Percentiles rank a stretch among this genome's conserved stretches.
phyloP scores from a whole-genome alignment of 805 yeast genomes.

The Grigorovia jiainica region DNA sequence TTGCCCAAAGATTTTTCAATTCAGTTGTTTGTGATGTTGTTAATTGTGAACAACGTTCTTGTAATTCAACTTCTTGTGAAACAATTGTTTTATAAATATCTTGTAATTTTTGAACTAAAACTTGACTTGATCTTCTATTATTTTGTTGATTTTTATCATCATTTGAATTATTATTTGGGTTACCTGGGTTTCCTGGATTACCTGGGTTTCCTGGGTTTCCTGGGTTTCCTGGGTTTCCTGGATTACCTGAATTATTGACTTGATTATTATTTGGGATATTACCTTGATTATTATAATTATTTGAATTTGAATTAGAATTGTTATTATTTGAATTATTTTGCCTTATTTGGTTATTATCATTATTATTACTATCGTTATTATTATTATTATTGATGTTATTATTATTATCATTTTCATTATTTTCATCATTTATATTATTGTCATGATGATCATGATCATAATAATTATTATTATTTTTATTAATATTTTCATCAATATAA shows the following conservation, averaged over 20 bases:
- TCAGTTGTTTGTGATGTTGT: constrained; percentile 44
- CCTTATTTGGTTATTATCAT: constrained; percentile 1
- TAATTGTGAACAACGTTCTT: constrained; percentile 56
- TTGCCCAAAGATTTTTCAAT: constrained; percentile 62
- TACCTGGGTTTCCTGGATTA: no score
- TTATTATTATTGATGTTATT: constrained; percentile 3
- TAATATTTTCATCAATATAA: constrained; percentile 1
- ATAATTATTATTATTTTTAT: constrained; percentile 3
- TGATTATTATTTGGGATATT: constrained; percentile 1
- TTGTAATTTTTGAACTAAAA: constrained; percentile 58
- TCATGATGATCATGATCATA: constrained; percentile 4
- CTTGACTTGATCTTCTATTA: constrained; percentile 30
- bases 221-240: no score
- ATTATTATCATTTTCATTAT: constrained; percentile 2
- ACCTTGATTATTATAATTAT: constrained; percentile 1
- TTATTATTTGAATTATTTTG: constrained; percentile 2
- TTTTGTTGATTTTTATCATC: constrained; percentile 13
- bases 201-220: constrained; percentile 1
- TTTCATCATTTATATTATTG: constrained; percentile 2
- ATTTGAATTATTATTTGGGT: constrained; percentile 16
- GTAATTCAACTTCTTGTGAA: constrained; percentile 57
- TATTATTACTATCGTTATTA: constrained; percentile 2
- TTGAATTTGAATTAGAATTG: constrained; percentile 2
- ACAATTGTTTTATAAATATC: constrained; percentile 66
- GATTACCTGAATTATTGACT: constrained; percentile 2